These are phyloP conservation scores for Cylindrotheca fusiformis DNA, from an alignment of 108 stramenopile genomes.

Conservation along the genomic window DNA sequence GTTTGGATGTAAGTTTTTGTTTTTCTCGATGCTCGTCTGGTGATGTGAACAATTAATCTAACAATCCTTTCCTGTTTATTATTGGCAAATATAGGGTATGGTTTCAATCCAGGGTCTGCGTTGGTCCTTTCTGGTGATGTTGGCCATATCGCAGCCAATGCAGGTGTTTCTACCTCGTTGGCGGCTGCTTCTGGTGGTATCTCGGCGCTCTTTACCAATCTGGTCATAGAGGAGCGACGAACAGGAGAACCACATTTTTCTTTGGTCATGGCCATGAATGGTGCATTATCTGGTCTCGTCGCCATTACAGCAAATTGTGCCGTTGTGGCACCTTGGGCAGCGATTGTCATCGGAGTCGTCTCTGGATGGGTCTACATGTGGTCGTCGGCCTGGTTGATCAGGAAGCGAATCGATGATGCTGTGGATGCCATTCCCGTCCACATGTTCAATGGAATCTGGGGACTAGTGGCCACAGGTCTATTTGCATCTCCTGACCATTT, in stretches of 20 bases:
- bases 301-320: conserved; percentile 83
- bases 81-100: conserved; percentile 62
- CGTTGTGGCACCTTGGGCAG: conserved; percentile 73
- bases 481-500: conserved; percentile 59
- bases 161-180: conserved; percentile 83
- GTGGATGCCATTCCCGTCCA: conserved; percentile 94
- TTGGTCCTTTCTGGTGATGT: conserved; percentile 38
- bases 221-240: conserved; percentile 41
- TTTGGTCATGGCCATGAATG: conserved; percentile 70
- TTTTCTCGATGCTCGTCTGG: neutral
- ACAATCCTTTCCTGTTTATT: neutral
- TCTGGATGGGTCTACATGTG: conserved; percentile 78
- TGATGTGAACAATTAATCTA: conserved; percentile 4
- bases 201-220: conserved; percentile 54
- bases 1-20: conserved; percentile 63
- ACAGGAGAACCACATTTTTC: conserved; percentile 71
- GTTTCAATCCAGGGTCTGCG: conserved; percentile 91
- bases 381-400: conserved; percentile 53
- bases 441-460: conserved; percentile 85
- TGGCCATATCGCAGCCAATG: conserved; percentile 53
- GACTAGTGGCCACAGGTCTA: conserved; percentile 75
- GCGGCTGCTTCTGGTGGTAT: conserved; percentile 60
- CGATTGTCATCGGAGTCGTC: conserved; percentile 80
- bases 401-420: conserved; percentile 84
- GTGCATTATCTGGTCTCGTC: conserved; percentile 67